Base-by-base conservation (phyloP, 805 yeast genomes). In the Metschnikowia santaceciliae region DNA sequence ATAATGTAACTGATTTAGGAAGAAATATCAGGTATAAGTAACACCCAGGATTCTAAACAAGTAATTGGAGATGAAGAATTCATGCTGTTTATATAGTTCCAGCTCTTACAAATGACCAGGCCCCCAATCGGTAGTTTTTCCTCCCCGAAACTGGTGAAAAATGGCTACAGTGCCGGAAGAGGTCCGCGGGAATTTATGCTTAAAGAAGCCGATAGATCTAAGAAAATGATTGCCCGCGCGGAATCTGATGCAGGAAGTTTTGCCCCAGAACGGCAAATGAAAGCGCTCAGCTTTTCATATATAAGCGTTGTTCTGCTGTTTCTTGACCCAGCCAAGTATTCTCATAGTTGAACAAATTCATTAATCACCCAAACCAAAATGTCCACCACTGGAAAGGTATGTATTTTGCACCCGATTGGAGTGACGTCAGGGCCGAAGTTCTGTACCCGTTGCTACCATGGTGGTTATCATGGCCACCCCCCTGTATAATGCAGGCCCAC, bases 361-460 rank as follows among this genome's bases (percentile, higher is more conserved):
- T 13, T 7, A 15, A 42, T 33, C 39, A 30, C 13, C 32, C 32
- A 26, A 26, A 34, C 34, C n/a, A 38, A 14, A 22, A 52, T 52
- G 56, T 53, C 67, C 14, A 63, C 67, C 42, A 63, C 54, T 52
- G 67, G 67, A 54, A 61, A 63, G 51, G 67, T 63, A 61, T 45
- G 67, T 61, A 23, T 23, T 23, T 33, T 33, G 30, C 20, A 42
- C 32, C 38, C 46, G n/a, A 20, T 23, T 11, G n/a, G 22, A 40
- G 11, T 15, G 13, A 11, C 8, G 22, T 15, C 2, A 2, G 20
- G 43, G 6, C 43, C 11, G 32, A n/a, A 17, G 14, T 23, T 39
- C 32, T n/a, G 32, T 8, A 22, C 32, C 32, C 11, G 6, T 6
- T 40, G n/a, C 23, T n/a, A 32, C 33, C 45, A n/a, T 34, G 39